These are phyloP conservation scores for Candida sp. DNA, from an alignment of 1,139 yeast species.

Conservation along the genomic window DNA sequence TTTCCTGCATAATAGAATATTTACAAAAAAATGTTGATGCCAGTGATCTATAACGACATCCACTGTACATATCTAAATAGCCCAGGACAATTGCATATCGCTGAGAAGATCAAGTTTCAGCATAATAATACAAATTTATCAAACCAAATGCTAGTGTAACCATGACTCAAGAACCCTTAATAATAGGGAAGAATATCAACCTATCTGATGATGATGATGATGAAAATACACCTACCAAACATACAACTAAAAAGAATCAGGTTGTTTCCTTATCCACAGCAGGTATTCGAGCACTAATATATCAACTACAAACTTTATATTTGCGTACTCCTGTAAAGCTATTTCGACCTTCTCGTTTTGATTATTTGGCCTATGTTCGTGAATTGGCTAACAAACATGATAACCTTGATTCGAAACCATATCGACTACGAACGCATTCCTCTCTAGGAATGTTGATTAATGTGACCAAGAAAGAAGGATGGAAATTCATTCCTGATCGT, in stretches of 20 bases:
- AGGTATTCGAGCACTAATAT: conserved; percentile 77
- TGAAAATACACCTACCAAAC: background rate
- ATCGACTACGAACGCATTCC: conserved; percentile 71
- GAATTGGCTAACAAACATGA: conserved; percentile 47
- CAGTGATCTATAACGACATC: background rate
- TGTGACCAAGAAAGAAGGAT: conserved; percentile 76
- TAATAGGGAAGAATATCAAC: background rate
- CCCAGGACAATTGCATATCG: background rate
- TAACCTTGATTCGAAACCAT: conserved; percentile 53
- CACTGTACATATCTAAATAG: background rate
- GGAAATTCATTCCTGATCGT: conserved; percentile 83
- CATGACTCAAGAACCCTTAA: conserved; percentile 1
- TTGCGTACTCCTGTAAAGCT: conserved; percentile 81
- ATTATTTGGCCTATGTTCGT: conserved; percentile 68
- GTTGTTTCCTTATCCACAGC: conserved; percentile 61
- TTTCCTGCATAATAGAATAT: background rate
- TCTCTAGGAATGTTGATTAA: conserved; percentile 67
- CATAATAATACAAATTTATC: background rate
- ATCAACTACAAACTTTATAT: conserved; percentile 76
- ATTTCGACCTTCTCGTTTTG: conserved; percentile 88
- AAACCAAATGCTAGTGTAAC: background rate
- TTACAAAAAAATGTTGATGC: background rate
- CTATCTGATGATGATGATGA: background rate
- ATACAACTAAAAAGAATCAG: conserved; percentile 17
- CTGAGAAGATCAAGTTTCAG: no score